Percentiles rank a stretch among this genome's conserved stretches.
Evolutionary conservation across 345 rosid genomes (phyloP).

Genomic region (Populus pruinosa): DNA sequence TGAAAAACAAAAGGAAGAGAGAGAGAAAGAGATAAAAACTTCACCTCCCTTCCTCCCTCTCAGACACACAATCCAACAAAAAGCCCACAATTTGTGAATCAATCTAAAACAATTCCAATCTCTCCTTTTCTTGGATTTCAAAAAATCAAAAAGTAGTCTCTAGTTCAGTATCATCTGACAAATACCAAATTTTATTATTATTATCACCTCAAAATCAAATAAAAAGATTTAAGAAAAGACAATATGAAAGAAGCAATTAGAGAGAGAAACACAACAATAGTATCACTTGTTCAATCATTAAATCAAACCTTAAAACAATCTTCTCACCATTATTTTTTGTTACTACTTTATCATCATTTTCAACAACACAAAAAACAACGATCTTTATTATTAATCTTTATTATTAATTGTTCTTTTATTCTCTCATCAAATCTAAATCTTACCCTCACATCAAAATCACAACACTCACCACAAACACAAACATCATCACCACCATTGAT

Average conservation of each 20-base stretch:
- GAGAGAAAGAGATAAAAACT: too few species aligned
- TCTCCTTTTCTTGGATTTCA: background rate
- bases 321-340: slow-evolving; percentile 1
- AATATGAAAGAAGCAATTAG: slow-evolving; percentile 20
- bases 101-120: background rate
- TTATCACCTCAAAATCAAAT: background rate
- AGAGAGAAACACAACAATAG: slow-evolving; percentile 21
- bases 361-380: background rate
- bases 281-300: slow-evolving; percentile 25
- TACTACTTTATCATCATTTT: slow-evolving; percentile 11
- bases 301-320: slow-evolving; percentile 21
- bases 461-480: slow-evolving; percentile 18
- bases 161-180: background rate
- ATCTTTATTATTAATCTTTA: slow-evolving; percentile 2
- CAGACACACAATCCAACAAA: background rate
- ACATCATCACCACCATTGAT: background rate
- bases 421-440: slow-evolving; percentile 28
- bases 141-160: background rate
- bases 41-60: background rate
- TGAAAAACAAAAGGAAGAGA: background rate
- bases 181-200: slow-evolving; percentile 2
- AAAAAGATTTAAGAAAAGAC: slow-evolving; percentile 1
- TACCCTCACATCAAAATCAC: slow-evolving; percentile 62
- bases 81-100: background rate
- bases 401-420: slow-evolving; percentile 7